These are phyloP conservation scores for Gomphus bonarii DNA, from an alignment of 1,284 basidiomycete genomes.

Conservation along the genomic window DNA sequence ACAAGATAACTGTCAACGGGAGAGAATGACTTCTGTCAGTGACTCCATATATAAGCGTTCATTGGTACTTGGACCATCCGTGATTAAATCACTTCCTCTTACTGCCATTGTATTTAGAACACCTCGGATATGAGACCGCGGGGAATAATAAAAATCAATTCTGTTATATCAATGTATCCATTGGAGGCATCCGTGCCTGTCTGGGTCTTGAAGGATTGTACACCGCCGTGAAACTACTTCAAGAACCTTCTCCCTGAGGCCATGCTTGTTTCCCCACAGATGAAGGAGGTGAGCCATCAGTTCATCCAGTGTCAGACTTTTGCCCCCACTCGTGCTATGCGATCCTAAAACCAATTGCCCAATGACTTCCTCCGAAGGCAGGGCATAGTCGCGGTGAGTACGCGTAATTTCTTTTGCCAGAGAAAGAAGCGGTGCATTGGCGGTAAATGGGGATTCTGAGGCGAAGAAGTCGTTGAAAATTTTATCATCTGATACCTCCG, in stretches of 20 bases:
- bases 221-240: conserved; percentile 64
- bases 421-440: conserved; percentile 37
- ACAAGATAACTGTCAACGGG: too few species aligned
- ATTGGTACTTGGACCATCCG: too few species aligned
- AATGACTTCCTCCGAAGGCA: conserved; percentile 65
- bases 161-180: conserved; percentile 2
- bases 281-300: conserved; percentile 44
- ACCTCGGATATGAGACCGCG: too few species aligned
- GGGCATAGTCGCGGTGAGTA: conserved; percentile 28
- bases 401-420: conserved; percentile 26
- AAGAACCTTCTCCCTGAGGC: conserved; percentile 61
- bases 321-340: conserved; percentile 43
- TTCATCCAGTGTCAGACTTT: conserved; percentile 49
- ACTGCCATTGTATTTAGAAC: too few species aligned
- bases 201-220: conserved; percentile 33
- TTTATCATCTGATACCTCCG: conserved; percentile 42
- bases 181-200: background rate
- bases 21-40: too few species aligned
- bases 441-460: conserved; percentile 34
- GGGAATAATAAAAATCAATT: background rate
- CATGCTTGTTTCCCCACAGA: conserved; percentile 47
- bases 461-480: conserved; percentile 54
- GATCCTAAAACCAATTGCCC: conserved; percentile 45
- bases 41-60: background rate
- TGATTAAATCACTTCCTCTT: too few species aligned